Evolutionary conservation across 2,329 filamentous ascomycete genomes (phyloP).

Genomic region (Trichophyton simii): DNA sequence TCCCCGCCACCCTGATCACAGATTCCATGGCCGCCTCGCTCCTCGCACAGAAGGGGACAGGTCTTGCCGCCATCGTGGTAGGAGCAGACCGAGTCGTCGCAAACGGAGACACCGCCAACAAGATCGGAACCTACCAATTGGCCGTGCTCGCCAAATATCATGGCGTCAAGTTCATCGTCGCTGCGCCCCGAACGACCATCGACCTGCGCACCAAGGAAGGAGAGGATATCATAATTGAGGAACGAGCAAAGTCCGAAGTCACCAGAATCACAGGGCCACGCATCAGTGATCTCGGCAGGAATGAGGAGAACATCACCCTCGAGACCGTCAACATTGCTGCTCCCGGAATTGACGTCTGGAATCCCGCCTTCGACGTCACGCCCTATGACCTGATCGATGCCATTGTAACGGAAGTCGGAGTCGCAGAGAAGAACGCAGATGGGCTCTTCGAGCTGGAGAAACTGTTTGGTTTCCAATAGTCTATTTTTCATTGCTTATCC

Average conservation of each 20-base stretch:
- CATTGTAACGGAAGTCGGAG: constrained; percentile 83
- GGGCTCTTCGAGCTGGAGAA: constrained; percentile 52
- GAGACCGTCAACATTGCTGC: constrained; percentile 69
- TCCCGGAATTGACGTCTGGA: constrained; percentile 74
- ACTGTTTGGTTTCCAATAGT: constrained; percentile 8
- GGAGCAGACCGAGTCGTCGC: constrained; percentile 90
- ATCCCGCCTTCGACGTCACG: constrained; percentile 93
- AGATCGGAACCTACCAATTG: constrained; percentile 89
- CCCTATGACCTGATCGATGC: constrained; percentile 80
- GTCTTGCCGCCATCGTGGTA: constrained; percentile 78
- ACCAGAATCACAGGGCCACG: constrained; percentile 72
- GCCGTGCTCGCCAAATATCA: constrained; percentile 84
- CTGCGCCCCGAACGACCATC: constrained; percentile 87
- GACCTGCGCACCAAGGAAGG: constrained; percentile 71
- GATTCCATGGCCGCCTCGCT: constrained; percentile 94
- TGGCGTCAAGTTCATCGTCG: constrained; percentile 86
- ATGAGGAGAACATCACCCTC: constrained; percentile 33
- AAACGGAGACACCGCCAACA: constrained; percentile 96
- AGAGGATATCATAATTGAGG: constrained; percentile 74
- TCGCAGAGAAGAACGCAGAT: constrained; percentile 60
- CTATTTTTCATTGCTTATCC: constrained; percentile 1
- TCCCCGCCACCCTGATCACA: constrained; percentile 82
- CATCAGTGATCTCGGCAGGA: constrained; percentile 39
- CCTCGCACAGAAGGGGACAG: constrained; percentile 47
- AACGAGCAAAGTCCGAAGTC: constrained; percentile 68